Conservation (phyloP, 176 grass and related monocot species). For the Lolium perenne region DNA sequence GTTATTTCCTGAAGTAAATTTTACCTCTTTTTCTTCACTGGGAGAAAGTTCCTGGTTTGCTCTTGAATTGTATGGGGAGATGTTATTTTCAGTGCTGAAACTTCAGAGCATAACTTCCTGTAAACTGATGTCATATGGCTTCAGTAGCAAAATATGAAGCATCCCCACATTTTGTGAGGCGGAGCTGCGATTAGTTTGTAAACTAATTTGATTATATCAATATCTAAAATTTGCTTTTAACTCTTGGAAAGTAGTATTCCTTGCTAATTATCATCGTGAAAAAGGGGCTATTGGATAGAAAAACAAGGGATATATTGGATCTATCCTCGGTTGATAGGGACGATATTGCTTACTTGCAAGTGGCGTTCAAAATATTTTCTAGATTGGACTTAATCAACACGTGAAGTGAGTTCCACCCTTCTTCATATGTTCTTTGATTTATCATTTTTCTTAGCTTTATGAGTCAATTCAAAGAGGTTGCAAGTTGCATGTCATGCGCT, state of each 20-base stretch:
- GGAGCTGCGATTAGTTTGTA: neutral
- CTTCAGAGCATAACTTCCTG: neutral
- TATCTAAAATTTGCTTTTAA: neutral
- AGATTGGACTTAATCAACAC: conserved; percentile 2
- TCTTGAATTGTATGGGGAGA: neutral
- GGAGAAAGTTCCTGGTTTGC: neutral
- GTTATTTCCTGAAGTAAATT: neutral
- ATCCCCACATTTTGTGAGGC: neutral
- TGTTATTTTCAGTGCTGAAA: neutral
- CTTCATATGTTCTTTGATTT: neutral
- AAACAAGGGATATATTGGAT: neutral
- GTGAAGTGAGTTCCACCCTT: neutral
- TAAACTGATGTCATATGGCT: neutral
- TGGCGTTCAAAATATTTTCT: neutral
- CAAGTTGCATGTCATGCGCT: neutral
- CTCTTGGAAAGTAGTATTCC: neutral
- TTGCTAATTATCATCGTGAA: neutral
- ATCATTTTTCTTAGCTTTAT: neutral
- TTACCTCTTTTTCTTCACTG: neutral
- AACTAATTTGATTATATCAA: neutral
- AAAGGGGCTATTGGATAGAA: neutral
- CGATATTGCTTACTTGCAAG: neutral
- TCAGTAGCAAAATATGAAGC: neutral
- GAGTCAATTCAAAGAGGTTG: neutral
- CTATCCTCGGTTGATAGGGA: neutral